Conservation (phyloP, 2,329 filamentous ascomycete species). For the Coniochaeta pulveracea region DNA sequence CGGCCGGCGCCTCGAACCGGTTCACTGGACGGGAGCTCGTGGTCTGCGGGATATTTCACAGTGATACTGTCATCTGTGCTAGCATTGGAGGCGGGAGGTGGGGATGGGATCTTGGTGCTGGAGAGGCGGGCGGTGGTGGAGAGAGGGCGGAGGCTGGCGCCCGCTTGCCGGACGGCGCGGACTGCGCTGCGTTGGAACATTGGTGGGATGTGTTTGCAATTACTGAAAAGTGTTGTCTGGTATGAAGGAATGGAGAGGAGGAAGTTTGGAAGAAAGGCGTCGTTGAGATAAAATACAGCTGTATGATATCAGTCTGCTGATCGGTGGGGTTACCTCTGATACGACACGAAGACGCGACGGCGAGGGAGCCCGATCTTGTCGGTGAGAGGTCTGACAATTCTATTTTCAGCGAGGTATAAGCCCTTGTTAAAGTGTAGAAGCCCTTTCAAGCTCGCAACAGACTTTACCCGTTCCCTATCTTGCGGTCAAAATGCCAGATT, state of each 20-base stretch:
- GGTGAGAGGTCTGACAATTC: too few relatives aligned
- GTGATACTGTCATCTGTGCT: conserved; percentile 70
- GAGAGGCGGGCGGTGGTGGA: not conserved
- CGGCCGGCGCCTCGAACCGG: conserved; percentile 62
- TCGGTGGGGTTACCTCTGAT: too few relatives aligned
- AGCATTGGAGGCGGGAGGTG: conserved; percentile 52
- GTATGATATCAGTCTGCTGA: too few relatives aligned
- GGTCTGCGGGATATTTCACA: conserved; percentile 67
- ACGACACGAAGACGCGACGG: too few relatives aligned
- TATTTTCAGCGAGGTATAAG: too few relatives aligned
- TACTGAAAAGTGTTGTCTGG: not conserved
- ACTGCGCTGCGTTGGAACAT: not conserved
- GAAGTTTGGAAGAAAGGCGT: not conserved
- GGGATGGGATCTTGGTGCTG: not conserved
- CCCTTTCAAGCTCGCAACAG: too few relatives aligned
- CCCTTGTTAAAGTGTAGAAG: too few relatives aligned
- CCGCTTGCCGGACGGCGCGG: not conserved
- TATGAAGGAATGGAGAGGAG: not conserved
- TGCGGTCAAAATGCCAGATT: too few relatives aligned
- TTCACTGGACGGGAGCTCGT: conserved; percentile 57
- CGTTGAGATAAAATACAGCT: too few relatives aligned
- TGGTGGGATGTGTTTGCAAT: not conserved
- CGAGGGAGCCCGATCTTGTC: too few relatives aligned
- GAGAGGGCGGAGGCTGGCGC: not conserved
- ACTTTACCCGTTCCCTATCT: too few relatives aligned